phyloP scores from a whole-genome alignment of 179 eudicot genomes.

The Carnegiea gigantea region DNA sequence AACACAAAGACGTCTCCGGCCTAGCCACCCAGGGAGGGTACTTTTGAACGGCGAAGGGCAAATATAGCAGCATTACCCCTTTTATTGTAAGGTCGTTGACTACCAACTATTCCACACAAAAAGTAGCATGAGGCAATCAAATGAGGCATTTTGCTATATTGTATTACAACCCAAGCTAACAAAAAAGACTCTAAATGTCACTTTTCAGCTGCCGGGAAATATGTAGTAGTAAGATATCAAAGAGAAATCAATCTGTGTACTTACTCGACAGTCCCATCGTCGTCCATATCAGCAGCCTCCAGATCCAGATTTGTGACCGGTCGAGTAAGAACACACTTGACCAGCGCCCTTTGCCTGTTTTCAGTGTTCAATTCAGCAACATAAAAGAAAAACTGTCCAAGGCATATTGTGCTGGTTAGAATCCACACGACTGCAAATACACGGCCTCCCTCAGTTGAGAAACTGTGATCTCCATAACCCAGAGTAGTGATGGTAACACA shows the following conservation, averaged over 20 bases:
- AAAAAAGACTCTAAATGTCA: neutral
- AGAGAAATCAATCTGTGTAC: neutral
- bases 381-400: conserved; percentile 58
- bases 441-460: conserved; percentile 63
- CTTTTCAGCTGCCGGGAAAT: neutral
- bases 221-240: neutral
- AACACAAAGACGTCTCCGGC: too few species aligned
- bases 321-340: conserved; percentile 52
- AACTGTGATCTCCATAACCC: conserved; percentile 77
- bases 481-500: conserved; percentile 71
- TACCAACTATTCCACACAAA: neutral
- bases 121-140: neutral
- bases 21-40: too few species aligned
- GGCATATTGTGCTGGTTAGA: conserved; percentile 54
- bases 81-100: neutral
- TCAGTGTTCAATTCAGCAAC: conserved; percentile 65
- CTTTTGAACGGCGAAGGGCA: too few species aligned
- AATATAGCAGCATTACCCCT: neutral
- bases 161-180: neutral
- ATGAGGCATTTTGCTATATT: neutral
- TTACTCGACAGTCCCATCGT: conserved; percentile 66
- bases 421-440: conserved; percentile 73
- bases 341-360: conserved; percentile 38
- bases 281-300: conserved; percentile 71
- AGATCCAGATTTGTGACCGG: conserved; percentile 56